These are phyloP conservation scores for Chlamydomonas sp. DNA, from an alignment of 139 green algal species.

Conservation along the genomic window DNA sequence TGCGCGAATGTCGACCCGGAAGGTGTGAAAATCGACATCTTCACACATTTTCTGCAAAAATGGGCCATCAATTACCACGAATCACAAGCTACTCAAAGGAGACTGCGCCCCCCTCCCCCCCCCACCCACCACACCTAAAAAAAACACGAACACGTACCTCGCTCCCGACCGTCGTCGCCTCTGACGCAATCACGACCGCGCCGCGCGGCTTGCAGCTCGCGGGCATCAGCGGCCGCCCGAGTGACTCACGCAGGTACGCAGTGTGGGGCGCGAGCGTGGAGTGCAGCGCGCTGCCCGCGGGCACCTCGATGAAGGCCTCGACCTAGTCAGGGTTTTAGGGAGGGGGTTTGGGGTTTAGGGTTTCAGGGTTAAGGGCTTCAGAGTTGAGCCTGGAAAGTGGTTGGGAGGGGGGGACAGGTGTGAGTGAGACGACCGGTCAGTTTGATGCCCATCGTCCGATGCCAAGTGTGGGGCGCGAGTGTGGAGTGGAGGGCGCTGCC, in stretches of 20 bases:
- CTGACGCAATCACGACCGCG: conserved; percentile 41
- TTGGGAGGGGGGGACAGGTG: too few species aligned
- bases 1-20: too few species aligned
- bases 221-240: conserved; percentile 44
- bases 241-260: conserved; percentile 43
- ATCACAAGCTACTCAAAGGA: too few species aligned
- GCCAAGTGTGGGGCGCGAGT: conserved; percentile 27
- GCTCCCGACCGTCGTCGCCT: neutral
- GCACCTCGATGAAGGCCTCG: conserved; percentile 48
- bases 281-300: neutral
- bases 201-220: conserved; percentile 24
- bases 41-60: too few species aligned
- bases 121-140: neutral
- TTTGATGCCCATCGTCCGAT: too few species aligned
- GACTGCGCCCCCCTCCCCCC: too few species aligned
- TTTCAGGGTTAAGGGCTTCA: too few species aligned
- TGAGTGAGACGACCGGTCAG: too few species aligned
- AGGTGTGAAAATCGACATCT: too few species aligned
- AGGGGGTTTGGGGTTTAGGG: too few species aligned
- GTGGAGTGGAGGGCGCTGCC: neutral
- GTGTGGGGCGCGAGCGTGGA: conserved; percentile 19
- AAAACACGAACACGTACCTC: neutral
- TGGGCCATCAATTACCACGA: neutral
- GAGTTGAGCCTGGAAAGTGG: too few species aligned
- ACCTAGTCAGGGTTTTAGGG: too few species aligned